These are phyloP conservation scores for Bryoerythrophyllum caledonicum DNA, from an alignment of 225 moss, liverwort and hornwort genomes.

Conservation along the genomic window DNA sequence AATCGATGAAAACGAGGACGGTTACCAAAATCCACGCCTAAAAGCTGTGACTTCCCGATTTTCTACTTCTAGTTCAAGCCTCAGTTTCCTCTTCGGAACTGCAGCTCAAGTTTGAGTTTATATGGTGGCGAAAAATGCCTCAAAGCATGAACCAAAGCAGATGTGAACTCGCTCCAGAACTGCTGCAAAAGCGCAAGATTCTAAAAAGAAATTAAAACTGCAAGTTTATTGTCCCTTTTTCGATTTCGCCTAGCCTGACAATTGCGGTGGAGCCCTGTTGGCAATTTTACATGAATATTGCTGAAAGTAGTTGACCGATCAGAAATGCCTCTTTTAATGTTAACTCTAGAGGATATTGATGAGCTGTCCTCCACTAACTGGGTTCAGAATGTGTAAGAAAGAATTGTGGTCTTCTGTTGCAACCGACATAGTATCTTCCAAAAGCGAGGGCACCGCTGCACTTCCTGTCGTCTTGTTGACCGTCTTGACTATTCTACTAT, in stretches of 20 bases:
- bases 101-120: not conserved
- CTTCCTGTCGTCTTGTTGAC: not conserved
- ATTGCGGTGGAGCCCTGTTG: not conserved
- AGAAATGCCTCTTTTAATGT: not conserved
- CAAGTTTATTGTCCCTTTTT: no score
- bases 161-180: not conserved
- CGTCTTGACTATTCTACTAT: not conserved
- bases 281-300: not conserved
- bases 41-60: not conserved
- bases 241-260: not conserved
- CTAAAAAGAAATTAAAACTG: not conserved
- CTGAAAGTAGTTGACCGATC: not conserved
- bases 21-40: not conserved
- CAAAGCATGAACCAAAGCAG: not conserved
- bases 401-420: not conserved
- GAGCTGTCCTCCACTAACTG: not conserved
- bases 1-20: not conserved
- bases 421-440: not conserved
- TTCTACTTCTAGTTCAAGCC: not conserved
- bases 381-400: not conserved
- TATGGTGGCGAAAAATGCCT: not conserved
- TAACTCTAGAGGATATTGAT: not conserved
- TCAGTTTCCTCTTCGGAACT: not conserved
- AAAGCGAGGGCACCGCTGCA: not conserved
- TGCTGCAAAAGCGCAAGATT: not conserved